phyloP scores from a whole-genome alignment of 2,329 filamentous ascomycete species.

The Macrophomina phaseolina region DNA sequence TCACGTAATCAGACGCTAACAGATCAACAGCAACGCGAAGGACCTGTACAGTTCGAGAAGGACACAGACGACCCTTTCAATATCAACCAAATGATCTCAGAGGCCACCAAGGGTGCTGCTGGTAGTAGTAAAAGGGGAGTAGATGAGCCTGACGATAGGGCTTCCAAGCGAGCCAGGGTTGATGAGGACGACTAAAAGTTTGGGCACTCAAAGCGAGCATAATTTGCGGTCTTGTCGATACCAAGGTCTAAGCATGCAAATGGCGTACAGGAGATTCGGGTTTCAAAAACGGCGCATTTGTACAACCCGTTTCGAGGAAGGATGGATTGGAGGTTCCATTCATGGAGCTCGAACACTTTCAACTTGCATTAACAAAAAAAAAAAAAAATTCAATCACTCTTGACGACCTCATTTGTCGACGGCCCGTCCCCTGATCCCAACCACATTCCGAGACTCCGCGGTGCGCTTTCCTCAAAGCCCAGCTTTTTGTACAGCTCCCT shows the following conservation, averaged over 20 bases:
- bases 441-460: constrained; percentile 44
- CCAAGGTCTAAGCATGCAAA: constrained; percentile 7
- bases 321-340: neutral
- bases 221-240: neutral
- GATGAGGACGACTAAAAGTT: constrained; percentile 65
- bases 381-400: neutral
- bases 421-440: neutral
- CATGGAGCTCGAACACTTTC: too few species aligned
- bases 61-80: constrained; percentile 88
- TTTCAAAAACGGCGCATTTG: constrained; percentile 6
- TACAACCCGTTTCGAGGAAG: neutral
- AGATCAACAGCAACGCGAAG: constrained; percentile 70
- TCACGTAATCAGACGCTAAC: constrained; percentile 35
- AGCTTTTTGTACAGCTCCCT: constrained; percentile 48
- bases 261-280: neutral
- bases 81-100: constrained; percentile 89
- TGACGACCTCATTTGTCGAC: neutral
- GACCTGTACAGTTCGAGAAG: constrained; percentile 96
- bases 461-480: constrained; percentile 47
- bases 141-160: constrained; percentile 63
- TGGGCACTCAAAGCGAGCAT: neutral
- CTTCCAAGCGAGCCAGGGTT: constrained; percentile 75
- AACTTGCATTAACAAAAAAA: neutral
- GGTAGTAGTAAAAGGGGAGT: constrained; percentile 74
- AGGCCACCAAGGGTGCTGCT: constrained; percentile 67